These are phyloP conservation scores for Spizellomyces sp. DNA, from an alignment of 192 early-diverging fungal genomes.

Conservation along the genomic window DNA sequence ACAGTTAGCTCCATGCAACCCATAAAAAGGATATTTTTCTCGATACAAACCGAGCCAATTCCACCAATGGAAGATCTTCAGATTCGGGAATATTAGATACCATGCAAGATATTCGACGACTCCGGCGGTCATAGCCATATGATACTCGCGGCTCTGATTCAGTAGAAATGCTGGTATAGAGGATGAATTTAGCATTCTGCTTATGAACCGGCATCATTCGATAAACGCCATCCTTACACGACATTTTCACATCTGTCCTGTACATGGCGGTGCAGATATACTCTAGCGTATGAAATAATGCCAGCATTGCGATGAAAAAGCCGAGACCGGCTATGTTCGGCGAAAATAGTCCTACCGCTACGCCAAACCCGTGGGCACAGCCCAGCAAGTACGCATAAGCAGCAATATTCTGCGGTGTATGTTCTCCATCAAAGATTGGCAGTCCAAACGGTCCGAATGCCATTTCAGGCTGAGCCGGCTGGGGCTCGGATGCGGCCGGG, in stretches of 20 bases:
- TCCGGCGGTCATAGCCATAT: slow-evolving; percentile 65
- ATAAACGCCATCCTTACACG: slow-evolving; percentile 56
- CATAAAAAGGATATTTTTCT: not conserved
- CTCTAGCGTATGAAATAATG: slow-evolving; percentile 83
- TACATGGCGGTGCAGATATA: slow-evolving; percentile 86
- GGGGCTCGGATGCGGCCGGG: not conserved
- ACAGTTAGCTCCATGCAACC: not conserved
- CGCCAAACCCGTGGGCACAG: slow-evolving; percentile 59
- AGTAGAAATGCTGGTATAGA: slow-evolving; percentile 67
- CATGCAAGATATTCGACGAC: slow-evolving; percentile 74
- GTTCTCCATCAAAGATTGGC: slow-evolving; percentile 61
- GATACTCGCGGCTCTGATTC: slow-evolving; percentile 72
- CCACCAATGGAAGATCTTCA: slow-evolving; percentile 48
- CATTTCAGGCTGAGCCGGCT: not conserved
- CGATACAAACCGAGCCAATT: slow-evolving; percentile 42
- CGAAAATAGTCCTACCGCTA: not conserved
- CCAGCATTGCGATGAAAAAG: slow-evolving; percentile 65
- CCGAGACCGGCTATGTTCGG: slow-evolving; percentile 58
- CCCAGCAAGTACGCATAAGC: slow-evolving; percentile 75
- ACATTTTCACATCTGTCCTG: slow-evolving; percentile 67
- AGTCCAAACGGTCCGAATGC: slow-evolving; percentile 18
- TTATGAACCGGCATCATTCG: not conserved
- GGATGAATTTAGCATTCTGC: not conserved
- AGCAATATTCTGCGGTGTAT: slow-evolving; percentile 83
- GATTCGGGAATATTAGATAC: slow-evolving; percentile 58